A percentile compares a stretch with the other conserved stretches of the same genome.
These are phyloP conservation scores for Neurospora terricola DNA, from an alignment of 495 filamentous ascomycete genomes.

Conservation along the genomic window DNA sequence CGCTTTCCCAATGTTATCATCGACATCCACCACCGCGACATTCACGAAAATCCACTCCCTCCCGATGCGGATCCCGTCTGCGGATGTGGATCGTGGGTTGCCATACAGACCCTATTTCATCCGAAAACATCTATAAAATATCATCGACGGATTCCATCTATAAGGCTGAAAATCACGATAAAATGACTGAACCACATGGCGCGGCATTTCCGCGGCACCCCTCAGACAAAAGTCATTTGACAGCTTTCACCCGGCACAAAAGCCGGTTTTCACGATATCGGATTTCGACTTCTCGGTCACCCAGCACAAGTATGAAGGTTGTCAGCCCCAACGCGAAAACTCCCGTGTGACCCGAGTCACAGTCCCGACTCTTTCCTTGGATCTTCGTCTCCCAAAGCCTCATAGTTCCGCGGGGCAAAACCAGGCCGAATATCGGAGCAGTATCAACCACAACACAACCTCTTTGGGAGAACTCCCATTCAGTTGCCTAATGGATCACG, in stretches of 20 bases:
- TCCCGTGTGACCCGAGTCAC: background rate
- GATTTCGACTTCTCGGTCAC: background rate
- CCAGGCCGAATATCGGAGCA: background rate
- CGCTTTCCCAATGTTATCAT: background rate
- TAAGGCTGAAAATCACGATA: background rate
- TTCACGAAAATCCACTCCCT: background rate
- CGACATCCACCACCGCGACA: background rate
- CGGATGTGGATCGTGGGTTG: background rate
- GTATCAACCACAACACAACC: background rate
- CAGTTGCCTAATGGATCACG: background rate
- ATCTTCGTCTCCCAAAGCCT: background rate
- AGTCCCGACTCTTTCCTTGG: background rate
- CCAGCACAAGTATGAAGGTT: background rate
- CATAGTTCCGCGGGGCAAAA: background rate
- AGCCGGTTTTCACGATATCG: background rate
- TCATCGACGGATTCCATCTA: background rate
- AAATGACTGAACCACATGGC: background rate
- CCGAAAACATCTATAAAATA: background rate
- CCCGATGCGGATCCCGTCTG: background rate
- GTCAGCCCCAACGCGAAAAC: background rate
- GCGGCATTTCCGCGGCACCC: background rate
- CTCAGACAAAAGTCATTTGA: background rate
- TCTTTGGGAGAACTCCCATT: background rate
- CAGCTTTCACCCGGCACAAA: background rate
- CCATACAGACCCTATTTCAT: background rate